phyloP scores from a whole-genome alignment of 306 rosid species.

The Hippophae tibetana region DNA sequence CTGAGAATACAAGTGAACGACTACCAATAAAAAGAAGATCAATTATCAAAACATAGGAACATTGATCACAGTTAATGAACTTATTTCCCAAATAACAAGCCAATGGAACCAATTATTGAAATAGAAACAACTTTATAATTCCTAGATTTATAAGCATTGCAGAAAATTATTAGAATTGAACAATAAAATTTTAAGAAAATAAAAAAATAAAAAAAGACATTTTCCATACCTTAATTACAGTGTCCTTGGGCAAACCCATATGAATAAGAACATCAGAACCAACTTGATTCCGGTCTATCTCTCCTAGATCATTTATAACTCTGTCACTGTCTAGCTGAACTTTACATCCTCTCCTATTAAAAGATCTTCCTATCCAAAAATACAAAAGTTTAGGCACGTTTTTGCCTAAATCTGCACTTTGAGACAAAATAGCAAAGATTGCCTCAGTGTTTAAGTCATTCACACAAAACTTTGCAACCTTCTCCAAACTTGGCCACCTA shows the following conservation, averaged over 20 bases:
- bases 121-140: too few species aligned
- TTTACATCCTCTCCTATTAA: conserved; percentile 33
- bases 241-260: conserved; percentile 50
- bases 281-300: conserved; percentile 55
- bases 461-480: conserved; percentile 39
- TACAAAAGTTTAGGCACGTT: conserved; percentile 42
- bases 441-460: conserved; percentile 61
- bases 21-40: too few species aligned
- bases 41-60: too few species aligned
- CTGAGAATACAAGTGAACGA: too few species aligned
- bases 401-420: conserved; percentile 28
- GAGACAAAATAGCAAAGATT: conserved; percentile 60
- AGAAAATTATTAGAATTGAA: not conserved
- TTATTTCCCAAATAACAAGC: too few species aligned
- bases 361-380: conserved; percentile 78
- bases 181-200: not conserved
- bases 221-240: conserved; percentile 54
- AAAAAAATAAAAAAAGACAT: conserved; percentile 3
- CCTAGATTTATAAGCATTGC: conserved; percentile 2
- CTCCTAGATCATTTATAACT: conserved; percentile 34
- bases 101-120: too few species aligned
- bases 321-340: conserved; percentile 42
- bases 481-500: conserved; percentile 77
- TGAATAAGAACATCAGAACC: conserved; percentile 44
- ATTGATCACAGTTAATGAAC: too few species aligned